phyloP scores from a whole-genome alignment of 2,329 filamentous ascomycete species.

The Fusarium transvaalense region DNA sequence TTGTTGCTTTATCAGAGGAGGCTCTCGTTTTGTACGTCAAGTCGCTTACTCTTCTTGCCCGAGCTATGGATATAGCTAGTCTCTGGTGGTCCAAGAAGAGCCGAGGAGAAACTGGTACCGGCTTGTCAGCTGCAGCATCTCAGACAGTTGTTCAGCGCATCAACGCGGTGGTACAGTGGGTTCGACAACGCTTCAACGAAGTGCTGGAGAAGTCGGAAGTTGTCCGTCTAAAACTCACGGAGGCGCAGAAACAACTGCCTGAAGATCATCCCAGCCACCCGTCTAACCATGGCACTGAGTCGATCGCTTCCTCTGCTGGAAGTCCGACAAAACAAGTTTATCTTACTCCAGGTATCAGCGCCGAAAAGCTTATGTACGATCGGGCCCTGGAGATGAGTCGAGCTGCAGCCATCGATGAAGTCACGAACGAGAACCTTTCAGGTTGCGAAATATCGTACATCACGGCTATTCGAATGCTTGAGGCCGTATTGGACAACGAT shows the following conservation, averaged over 20 bases:
- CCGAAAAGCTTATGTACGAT: constrained; percentile 98
- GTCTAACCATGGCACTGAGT: constrained; percentile 75
- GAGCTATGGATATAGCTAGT: constrained; percentile 95
- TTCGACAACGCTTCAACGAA: constrained; percentile 93
- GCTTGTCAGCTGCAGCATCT: constrained; percentile 56
- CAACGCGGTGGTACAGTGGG: constrained; percentile 96
- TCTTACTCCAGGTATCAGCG: constrained; percentile 88
- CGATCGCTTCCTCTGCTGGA: constrained; percentile 67
- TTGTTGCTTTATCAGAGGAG: constrained; percentile 91
- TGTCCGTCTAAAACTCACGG: constrained; percentile 87
- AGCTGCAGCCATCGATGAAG: constrained; percentile 92
- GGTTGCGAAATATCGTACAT: constrained; percentile 94
- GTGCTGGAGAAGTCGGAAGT: constrained; percentile 96
- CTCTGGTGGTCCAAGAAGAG: constrained; percentile 89
- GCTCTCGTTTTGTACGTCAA: constrained; percentile 97
- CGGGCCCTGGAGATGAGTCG: constrained; percentile 97
- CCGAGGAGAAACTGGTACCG: constrained; percentile 67
- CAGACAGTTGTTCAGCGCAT: constrained; percentile 76
- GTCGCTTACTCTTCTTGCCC: constrained; percentile 87
- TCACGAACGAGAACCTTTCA: constrained; percentile 87
- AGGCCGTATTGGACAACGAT: constrained; percentile 91
- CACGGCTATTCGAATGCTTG: constrained; percentile 93
- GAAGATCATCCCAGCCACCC: constrained; percentile 89
- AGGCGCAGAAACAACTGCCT: constrained; percentile 86
- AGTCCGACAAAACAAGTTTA: constrained; percentile 82